Evolutionary conservation across 495 filamentous ascomycete genomes (phyloP).

Genomic region (Annulohypoxylon bovei): DNA sequence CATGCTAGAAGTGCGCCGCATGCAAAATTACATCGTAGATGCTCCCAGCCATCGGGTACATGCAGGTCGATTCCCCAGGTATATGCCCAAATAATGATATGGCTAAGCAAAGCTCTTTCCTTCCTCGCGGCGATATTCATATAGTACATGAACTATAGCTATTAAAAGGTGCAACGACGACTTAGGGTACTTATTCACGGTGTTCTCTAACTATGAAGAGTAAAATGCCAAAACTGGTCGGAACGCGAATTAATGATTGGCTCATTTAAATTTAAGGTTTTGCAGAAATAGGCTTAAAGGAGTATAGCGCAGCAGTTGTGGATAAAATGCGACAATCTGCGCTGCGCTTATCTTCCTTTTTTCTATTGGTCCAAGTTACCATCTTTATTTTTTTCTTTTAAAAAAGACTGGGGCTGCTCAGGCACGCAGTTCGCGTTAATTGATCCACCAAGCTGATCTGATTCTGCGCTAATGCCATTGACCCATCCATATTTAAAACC

Average conservation of each 20-base stretch:
- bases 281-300: slow-evolving; percentile 11
- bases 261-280: slow-evolving; percentile 19
- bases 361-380: slow-evolving; percentile 24
- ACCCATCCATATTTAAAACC: slow-evolving; percentile 56
- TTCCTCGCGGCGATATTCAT: background rate
- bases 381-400: slow-evolving; percentile 40
- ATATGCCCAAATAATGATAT: background rate
- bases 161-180: background rate
- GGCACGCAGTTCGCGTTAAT: slow-evolving; percentile 32
- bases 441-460: slow-evolving; percentile 52
- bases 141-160: background rate
- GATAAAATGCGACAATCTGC: slow-evolving; percentile 1
- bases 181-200: background rate
- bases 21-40: background rate
- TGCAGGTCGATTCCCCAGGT: background rate
- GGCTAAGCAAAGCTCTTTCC: background rate
- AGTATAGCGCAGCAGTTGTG: slow-evolving; percentile 6
- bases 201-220: background rate
- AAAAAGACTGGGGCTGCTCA: slow-evolving; percentile 41
- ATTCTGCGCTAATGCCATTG: slow-evolving; percentile 47
- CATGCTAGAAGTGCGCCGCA: background rate
- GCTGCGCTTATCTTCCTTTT: slow-evolving; percentile 20
- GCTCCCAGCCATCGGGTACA: background rate
- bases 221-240: background rate
- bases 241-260: slow-evolving; percentile 47